phyloP scores from a whole-genome alignment of 768 basidiomycete genomes.

The Chalciporus chontae region DNA sequence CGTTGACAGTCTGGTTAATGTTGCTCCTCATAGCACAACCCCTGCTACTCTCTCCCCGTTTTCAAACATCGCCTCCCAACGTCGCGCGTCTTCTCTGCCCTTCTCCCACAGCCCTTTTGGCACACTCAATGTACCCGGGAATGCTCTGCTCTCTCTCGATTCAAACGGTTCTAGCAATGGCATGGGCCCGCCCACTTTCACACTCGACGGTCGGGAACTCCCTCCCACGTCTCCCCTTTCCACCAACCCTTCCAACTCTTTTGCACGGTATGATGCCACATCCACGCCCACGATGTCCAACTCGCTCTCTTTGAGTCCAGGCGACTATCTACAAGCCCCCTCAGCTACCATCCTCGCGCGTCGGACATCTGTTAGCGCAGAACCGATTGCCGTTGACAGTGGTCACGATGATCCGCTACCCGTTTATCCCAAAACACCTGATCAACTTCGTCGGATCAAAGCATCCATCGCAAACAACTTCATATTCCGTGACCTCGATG shows the following conservation, averaged over 20 bases:
- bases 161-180: conserved; percentile 25
- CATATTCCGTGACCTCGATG: conserved; percentile 93
- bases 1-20: conserved; percentile 44
- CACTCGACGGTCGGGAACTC: conserved; percentile 54
- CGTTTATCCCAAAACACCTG: conserved; percentile 70
- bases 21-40: conserved; percentile 30
- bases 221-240: conserved; percentile 61
- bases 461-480: conserved; percentile 85
- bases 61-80: conserved; percentile 44
- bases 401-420: conserved; percentile 65
- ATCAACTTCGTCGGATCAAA: conserved; percentile 87
- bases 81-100: conserved; percentile 53
- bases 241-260: conserved; percentile 41
- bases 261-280: conserved; percentile 48
- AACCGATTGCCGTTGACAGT: conserved; percentile 86
- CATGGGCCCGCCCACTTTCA: conserved; percentile 51
- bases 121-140: conserved; percentile 76
- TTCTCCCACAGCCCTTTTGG: conserved; percentile 71
- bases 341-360: conserved; percentile 81
- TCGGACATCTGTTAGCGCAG: conserved; percentile 92
- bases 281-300: conserved; percentile 43
- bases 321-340: conserved; percentile 70
- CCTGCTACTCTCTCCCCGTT: conserved; percentile 54
- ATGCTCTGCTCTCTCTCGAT: conserved; percentile 63
- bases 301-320: conserved; percentile 39